phyloP scores from a whole-genome alignment of 2,329 filamentous ascomycete species.

The Lasiodiplodia citricola region DNA sequence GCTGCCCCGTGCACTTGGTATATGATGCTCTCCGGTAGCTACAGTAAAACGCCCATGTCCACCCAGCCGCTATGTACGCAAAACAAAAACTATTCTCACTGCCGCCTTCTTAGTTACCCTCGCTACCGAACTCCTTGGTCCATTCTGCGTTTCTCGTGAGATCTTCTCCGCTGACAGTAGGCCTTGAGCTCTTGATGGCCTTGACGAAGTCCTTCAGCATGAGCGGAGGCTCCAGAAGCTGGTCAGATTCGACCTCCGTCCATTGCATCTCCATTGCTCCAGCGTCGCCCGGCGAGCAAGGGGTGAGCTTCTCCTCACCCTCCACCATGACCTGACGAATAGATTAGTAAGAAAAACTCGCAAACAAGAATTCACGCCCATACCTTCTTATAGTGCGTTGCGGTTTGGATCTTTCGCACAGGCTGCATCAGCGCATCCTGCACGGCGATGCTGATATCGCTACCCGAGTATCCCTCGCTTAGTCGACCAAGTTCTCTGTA shows the following conservation, averaged over 20 bases:
- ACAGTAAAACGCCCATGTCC: slow-evolving; percentile 17
- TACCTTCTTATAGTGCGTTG: slow-evolving; percentile 97
- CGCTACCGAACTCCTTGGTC: slow-evolving; percentile 95
- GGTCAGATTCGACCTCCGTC: slow-evolving; percentile 82
- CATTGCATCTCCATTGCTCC: slow-evolving; percentile 93
- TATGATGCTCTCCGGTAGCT: slow-evolving; percentile 15
- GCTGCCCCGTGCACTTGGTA: slow-evolving; percentile 18
- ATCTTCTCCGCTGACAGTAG: slow-evolving; percentile 89
- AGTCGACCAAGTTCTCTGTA: slow-evolving; percentile 79
- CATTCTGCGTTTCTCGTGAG: slow-evolving; percentile 84
- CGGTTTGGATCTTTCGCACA: slow-evolving; percentile 93
- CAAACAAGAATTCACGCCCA: slow-evolving; percentile 23
- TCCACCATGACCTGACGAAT: slow-evolving; percentile 71
- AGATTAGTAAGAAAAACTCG: background rate
- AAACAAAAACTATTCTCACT: slow-evolving; percentile 1
- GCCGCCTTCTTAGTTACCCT: slow-evolving; percentile 58
- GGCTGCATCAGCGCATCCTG: slow-evolving; percentile 98
- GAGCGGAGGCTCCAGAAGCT: slow-evolving; percentile 84
- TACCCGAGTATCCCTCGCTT: slow-evolving; percentile 93
- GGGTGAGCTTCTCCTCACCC: slow-evolving; percentile 70
- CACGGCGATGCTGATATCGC: slow-evolving; percentile 93
- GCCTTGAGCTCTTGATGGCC: slow-evolving; percentile 84
- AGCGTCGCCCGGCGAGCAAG: slow-evolving; percentile 89
- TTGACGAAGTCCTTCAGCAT: slow-evolving; percentile 91
- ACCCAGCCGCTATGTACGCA: slow-evolving; percentile 24